phyloP scores from a whole-genome alignment of 2,329 filamentous ascomycete species.

The Fusarium sp. region DNA sequence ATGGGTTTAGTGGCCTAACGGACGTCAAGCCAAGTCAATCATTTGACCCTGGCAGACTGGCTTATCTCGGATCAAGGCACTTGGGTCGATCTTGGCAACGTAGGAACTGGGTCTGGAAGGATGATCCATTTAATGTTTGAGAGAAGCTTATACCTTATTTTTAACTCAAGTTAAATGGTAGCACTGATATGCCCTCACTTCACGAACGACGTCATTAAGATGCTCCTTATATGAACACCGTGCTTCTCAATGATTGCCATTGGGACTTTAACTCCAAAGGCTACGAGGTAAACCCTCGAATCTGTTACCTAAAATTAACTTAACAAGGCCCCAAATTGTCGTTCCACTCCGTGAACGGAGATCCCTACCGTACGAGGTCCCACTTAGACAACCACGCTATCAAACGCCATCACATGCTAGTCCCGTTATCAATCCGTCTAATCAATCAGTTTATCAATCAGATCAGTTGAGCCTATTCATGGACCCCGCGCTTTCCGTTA shows the following conservation, averaged over 20 bases:
- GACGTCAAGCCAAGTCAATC: too few species aligned
- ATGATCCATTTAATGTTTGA: background rate
- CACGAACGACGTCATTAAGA: too few species aligned
- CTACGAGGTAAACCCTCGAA: background rate
- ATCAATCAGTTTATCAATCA: slow-evolving; percentile 14
- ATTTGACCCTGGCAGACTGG: too few species aligned
- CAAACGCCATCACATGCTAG: background rate
- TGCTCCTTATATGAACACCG: too few species aligned
- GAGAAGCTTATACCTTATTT: background rate
- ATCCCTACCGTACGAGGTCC: background rate
- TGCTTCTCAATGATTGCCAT: too few species aligned
- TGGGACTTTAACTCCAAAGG: too few species aligned
- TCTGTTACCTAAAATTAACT: background rate
- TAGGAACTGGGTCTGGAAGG: background rate
- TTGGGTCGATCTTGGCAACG: too few species aligned
- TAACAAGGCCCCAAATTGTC: background rate
- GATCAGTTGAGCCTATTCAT: background rate
- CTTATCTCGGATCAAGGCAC: too few species aligned
- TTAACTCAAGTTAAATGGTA: background rate
- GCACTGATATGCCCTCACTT: background rate
- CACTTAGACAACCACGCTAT: background rate
- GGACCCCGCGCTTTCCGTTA: background rate
- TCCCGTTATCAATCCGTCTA: slow-evolving; percentile 7
- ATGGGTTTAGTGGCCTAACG: too few species aligned
- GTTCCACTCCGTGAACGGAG: background rate